A percentile compares a stretch with the other conserved stretches of the same genome.
phyloP scores from a whole-genome alignment of 441 rosid species.

The Kokia cookei region DNA sequence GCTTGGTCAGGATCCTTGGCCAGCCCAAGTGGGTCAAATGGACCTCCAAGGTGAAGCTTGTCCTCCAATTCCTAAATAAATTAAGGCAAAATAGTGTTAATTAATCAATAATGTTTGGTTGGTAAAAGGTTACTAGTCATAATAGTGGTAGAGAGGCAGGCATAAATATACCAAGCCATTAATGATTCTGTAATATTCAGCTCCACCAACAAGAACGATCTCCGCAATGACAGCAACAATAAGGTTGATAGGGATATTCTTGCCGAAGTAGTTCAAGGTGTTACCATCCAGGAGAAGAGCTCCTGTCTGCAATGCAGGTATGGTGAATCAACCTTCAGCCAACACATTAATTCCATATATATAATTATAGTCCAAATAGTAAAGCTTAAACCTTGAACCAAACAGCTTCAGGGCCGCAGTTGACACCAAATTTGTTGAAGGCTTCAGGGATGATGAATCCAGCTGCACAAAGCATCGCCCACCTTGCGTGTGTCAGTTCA shows the following conservation, averaged over 20 bases:
- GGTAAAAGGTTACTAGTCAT: not conserved
- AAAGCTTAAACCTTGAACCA: slow-evolving; percentile 71
- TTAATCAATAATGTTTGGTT: not conserved
- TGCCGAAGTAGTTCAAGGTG: slow-evolving; percentile 91
- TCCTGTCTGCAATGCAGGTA: slow-evolving; percentile 50
- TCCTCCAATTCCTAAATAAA: slow-evolving; percentile 59
- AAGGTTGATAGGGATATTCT: slow-evolving; percentile 86
- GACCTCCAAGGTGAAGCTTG: slow-evolving; percentile 96
- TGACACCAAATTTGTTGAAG: slow-evolving; percentile 90
- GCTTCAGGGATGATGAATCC: slow-evolving; percentile 93
- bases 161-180: slow-evolving; percentile 61
- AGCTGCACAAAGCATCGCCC: slow-evolving; percentile 98
- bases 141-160: not conserved
- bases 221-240: slow-evolving; percentile 70
- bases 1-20: slow-evolving; percentile 94
- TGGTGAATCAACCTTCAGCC: too few species aligned
- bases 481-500: slow-evolving; percentile 85
- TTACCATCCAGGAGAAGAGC: slow-evolving; percentile 92
- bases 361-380: too few species aligned
- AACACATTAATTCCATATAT: too few species aligned
- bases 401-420: slow-evolving; percentile 98
- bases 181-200: slow-evolving; percentile 90
- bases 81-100: not conserved
- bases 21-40: slow-evolving; percentile 87
- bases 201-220: slow-evolving; percentile 86